Evolutionary conservation across 2,329 filamentous ascomycete genomes (phyloP), one percentile per base, ranked within the genome.

Genomic region (Trichoderma koningii): DNA sequence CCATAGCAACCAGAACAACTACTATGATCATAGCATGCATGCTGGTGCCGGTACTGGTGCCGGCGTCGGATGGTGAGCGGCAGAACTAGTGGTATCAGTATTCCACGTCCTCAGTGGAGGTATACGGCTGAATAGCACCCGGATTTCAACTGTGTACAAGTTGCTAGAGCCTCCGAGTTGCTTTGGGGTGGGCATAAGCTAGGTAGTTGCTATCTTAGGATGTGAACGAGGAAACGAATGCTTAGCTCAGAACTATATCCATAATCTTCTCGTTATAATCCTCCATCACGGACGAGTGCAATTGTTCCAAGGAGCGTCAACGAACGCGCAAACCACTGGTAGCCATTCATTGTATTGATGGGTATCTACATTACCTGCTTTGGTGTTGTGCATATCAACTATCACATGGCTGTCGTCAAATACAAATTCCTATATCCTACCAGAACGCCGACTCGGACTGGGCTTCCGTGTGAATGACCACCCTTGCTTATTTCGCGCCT

Each of bases 401-500:
- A 17, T 62, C 61, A 52, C 62, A 63, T 64, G 71, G 68, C 34
- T 67, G 42, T 64, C 70, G 68, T 60, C 69, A 72, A 68, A 72
- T 66, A 61, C 64, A 72, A 72, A 57, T 67, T 67, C 71, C 65
- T 61, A 70, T 68, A 63, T 69, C 69, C 67, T 62, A 66, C 70
- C 74, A 66, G 55, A 75, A 76, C 74, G 75, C 75, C 73, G 66
- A 72, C 68, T 68, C 55, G 65, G 69, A 73, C 72, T 69, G 67
- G 64, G 65, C 63, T 61, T 48, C 64, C 45, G 65, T 44, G 66
- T 53, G 56, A 52, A 66, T 14, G 34, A 38, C 34, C 19, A 19
- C 63, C 42, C 10, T 51, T 26, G 15, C 65, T 76, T 76, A 89
- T 79, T 92, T 93, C 50, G 86, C 82, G 5, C 87, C 87, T 79